Conservation (phyloP, 73 alveolate species). For the Tetrahymena elliotti region DNA sequence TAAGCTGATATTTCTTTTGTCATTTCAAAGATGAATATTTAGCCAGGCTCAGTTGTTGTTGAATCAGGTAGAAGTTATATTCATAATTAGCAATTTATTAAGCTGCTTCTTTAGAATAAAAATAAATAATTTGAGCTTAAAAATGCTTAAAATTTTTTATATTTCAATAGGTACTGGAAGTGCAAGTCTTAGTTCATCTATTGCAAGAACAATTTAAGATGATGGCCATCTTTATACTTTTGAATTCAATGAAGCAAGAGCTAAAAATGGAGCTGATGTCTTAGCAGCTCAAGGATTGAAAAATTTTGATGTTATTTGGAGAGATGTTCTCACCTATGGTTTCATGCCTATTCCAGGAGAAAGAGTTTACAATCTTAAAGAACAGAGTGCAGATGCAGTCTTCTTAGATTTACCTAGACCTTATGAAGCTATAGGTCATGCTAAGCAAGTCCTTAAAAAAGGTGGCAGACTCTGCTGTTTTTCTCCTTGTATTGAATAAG, state of each 20-base stretch:
- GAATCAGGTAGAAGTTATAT: conserved; percentile 41
- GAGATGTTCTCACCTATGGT: conserved; percentile 92
- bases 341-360: conserved; percentile 63
- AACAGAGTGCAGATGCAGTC: conserved; percentile 64
- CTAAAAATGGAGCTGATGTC: conserved; percentile 73
- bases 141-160: not conserved
- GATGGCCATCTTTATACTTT: conserved; percentile 90
- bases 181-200: conserved; percentile 80
- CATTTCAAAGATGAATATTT: conserved; percentile 47
- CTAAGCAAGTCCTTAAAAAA: conserved; percentile 70
- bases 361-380: conserved; percentile 20
- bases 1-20: conserved; percentile 93
- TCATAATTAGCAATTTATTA: no score
- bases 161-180: conserved; percentile 92
- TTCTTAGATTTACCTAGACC: conserved; percentile 96
- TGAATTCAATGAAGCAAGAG: conserved; percentile 91
- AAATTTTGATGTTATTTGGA: conserved; percentile 66
- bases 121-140: not conserved
- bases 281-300: conserved; percentile 63
- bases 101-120: not conserved
- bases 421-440: conserved; percentile 78
- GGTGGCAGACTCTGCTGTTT: conserved; percentile 90
- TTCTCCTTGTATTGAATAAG: conserved; percentile 98
- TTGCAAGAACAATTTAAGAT: conserved; percentile 69
- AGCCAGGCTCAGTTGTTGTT: conserved; percentile 60